Percentiles rank a stretch among this genome's conserved stretches.
Conservation (phyloP, 495 filamentous ascomycete species). For the Schizothecium vesticola region DNA sequence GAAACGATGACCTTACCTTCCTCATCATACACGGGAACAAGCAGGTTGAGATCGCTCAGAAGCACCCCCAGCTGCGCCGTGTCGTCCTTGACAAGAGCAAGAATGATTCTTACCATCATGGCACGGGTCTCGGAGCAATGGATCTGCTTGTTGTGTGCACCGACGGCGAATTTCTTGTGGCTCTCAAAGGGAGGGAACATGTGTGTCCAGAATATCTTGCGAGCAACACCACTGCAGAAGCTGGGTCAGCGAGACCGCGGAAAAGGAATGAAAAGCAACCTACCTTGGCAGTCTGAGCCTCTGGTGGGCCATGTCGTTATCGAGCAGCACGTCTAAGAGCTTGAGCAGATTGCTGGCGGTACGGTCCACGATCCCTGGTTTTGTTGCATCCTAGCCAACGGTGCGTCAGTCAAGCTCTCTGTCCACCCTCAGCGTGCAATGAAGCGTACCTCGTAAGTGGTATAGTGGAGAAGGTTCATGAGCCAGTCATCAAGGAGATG, state of each 20-base stretch:
- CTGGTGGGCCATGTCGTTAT: background rate
- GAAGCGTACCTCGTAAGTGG: slow-evolving; percentile 27
- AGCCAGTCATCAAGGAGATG: slow-evolving; percentile 21
- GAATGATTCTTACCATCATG: slow-evolving; percentile 59
- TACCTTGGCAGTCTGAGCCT: background rate
- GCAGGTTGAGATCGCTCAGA: slow-evolving; percentile 47
- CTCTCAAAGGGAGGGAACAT: slow-evolving; percentile 61
- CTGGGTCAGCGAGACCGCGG: background rate
- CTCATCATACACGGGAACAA: slow-evolving; percentile 36
- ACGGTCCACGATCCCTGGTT: slow-evolving; percentile 43
- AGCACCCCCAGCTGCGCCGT: slow-evolving; percentile 43
- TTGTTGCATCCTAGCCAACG: slow-evolving; percentile 39
- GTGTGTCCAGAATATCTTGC: slow-evolving; percentile 58
- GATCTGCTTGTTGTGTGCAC: slow-evolving; percentile 30
- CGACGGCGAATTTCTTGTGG: slow-evolving; percentile 12
- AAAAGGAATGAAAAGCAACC: background rate
- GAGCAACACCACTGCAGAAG: slow-evolving; percentile 43
- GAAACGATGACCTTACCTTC: slow-evolving; percentile 23
- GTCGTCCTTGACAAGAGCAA: slow-evolving; percentile 53
- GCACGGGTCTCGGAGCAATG: slow-evolving; percentile 54
- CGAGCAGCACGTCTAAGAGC: slow-evolving; percentile 22
- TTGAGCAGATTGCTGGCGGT: slow-evolving; percentile 44
- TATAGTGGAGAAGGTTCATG: slow-evolving; percentile 22
- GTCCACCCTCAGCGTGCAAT: too few species aligned
- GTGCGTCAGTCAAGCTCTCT: background rate